Base-by-base conservation (phyloP, 2,329 filamentous ascomycete genomes). In the Trichoderma guizhouense region DNA sequence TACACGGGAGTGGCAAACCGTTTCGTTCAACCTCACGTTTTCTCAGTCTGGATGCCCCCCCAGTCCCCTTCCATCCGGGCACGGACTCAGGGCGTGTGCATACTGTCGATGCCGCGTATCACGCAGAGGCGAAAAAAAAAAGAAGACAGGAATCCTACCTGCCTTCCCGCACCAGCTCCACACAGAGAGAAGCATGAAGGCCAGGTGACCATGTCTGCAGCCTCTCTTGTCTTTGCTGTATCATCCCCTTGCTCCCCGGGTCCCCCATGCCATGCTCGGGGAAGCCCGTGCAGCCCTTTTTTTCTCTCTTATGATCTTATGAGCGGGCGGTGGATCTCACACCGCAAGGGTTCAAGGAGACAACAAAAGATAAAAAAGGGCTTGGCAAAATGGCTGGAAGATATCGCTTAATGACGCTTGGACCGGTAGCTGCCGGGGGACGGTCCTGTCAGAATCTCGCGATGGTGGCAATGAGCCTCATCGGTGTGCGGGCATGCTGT, bases 31-130 rank as follows among this genome's bases (percentile, higher is more conserved):
- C 43, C n/a, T 34, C 28, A 43, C 24, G 51, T 60, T 69, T 43
- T 21, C 14, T 47, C 28, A 24, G 14, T 61, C 28, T 61, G 21
- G 30, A 30, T 36, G 5, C 32, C 34, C 53, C 34, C 32, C 51
- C 51, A 18, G 32, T 18, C 51, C 14, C 34, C 34, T 58, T 67
- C 51, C 53, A 43, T 32, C 26, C 64, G 51, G 64, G 24, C 64
- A 67, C 51, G 36, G 64, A 57, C 64, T n/a, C 65, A 26, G 65
- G 65, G 65, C 36, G 65, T 69, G 65, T 69, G 65, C 65, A 69
- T 69, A 69, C 53, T 47, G n/a, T 47, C 24, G 53, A 47, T 69
- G 43, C 65, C 55, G 26, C 47, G 63, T 60, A 47, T 60, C 26
- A 39, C 36, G 36, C 65, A 60, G 55, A 69, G 26, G 26, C 57